Evolutionary conservation across 1,284 basidiomycete genomes (phyloP), one percentile per base, ranked within the genome.

Genomic region (Baeospora myosura): DNA sequence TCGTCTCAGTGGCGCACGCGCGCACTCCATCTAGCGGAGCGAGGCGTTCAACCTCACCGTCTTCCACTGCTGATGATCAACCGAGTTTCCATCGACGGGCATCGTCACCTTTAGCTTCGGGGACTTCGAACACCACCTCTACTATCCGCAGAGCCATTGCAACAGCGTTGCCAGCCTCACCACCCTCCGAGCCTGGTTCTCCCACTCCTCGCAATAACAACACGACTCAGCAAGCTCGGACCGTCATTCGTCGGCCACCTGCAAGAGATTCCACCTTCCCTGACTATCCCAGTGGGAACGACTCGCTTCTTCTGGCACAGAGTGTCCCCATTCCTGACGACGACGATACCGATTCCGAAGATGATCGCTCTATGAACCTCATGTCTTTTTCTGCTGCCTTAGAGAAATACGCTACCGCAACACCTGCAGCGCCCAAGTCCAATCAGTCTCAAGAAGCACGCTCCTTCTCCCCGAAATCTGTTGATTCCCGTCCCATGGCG

Each of bases 301-400:
- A 85, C 38, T 79, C 81, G n/a, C 62, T 87, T 3, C 68, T 88
- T 36, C 64, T 82, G 32, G 82, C 85, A 2, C 75, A 78, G 45
- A 68, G 68, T 25, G 78, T 86, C 33, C 84, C 84, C 10, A 69
- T 86, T 23, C 84, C 86, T 5, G 76, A 78, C 45, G 78, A 78
- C 44, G 81, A 82, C 51, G n/a, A n/a, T n/a, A n/a, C n/a, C n/a
- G n/a, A n/a, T n/a, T 78, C 72, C 50, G 83, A 85, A 52, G 81
- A 76, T 1, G 82, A 76, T 44, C 68, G 71, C 23, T 73, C 77
- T 5, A 55, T 71, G 30, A 78, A 84, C 44, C 63, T 78, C 18
- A 69, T 86, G 58, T 83, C 83, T 3, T 86, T 88, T 53, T 84
- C 84, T 2, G 65, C 77, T 23, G 77, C 81, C 10, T 82, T 72